A percentile compares a stretch with the other conserved stretches of the same genome.
Evolutionary conservation across 2,329 filamentous ascomycete species (phyloP).

Genomic region (Waltergamsia citrina): DNA sequence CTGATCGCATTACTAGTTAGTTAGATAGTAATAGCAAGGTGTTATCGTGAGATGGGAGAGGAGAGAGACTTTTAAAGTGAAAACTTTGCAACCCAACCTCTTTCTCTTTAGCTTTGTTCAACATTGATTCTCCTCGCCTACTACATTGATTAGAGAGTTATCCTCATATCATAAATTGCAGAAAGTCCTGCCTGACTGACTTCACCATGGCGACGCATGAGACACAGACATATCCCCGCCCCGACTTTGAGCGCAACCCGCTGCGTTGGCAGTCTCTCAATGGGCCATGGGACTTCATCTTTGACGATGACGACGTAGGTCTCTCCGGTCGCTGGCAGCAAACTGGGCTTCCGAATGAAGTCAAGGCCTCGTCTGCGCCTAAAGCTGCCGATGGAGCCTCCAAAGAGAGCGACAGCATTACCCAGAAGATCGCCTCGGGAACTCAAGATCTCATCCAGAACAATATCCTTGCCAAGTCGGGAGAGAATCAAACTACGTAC

Average conservation of each 20-base stretch:
- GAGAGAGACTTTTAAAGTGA: too few relatives aligned
- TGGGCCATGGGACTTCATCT: constrained; percentile 54
- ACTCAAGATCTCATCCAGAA: constrained; percentile 36
- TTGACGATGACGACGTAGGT: constrained; percentile 55
- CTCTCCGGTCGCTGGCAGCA: constrained; percentile 42
- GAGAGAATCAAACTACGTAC: constrained; percentile 19
- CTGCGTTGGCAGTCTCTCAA: constrained; percentile 53
- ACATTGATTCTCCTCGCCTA: too few relatives aligned
- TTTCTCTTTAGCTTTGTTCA: too few relatives aligned
- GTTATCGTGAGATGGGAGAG: too few relatives aligned
- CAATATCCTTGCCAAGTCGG: constrained; percentile 24
- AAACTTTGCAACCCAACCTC: too few relatives aligned
- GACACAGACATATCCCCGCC: constrained; percentile 44
- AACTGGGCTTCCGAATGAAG: constrained; percentile 34
- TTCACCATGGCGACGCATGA: constrained; percentile 1
- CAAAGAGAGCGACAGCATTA: constrained; percentile 20
- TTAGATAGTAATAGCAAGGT: too few relatives aligned
- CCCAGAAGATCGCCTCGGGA: constrained; percentile 36
- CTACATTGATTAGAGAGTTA: too few relatives aligned
- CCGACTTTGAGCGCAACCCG: constrained; percentile 49
- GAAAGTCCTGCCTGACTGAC: not conserved
- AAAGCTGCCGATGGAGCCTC: constrained; percentile 22
- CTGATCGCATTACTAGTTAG: not conserved
- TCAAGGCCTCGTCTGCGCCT: constrained; percentile 16
- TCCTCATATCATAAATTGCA: not conserved